phyloP scores from a whole-genome alignment of 2,329 filamentous ascomycete genomes.

The Sporothrix dimorphospora region DNA sequence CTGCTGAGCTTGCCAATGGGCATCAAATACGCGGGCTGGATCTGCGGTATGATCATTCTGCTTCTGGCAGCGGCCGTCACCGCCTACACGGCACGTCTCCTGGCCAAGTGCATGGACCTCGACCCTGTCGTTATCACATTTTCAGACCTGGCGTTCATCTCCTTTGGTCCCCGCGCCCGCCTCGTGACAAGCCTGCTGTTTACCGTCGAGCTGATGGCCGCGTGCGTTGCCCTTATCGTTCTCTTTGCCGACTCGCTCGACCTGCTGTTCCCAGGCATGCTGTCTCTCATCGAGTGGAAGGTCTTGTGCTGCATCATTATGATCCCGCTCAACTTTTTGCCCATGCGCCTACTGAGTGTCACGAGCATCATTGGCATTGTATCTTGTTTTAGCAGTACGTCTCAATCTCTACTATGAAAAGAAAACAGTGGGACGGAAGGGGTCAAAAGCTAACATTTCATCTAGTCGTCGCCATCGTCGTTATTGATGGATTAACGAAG shows the following conservation, averaged over 20 bases:
- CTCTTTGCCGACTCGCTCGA: conserved; percentile 91
- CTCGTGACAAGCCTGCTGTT: conserved; percentile 84
- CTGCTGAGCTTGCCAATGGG: conserved; percentile 87
- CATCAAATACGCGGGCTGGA: conserved; percentile 84
- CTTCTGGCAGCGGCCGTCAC: conserved; percentile 75
- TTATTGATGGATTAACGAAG: conserved; percentile 86
- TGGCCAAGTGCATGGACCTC: conserved; percentile 86
- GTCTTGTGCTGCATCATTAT: conserved; percentile 77
- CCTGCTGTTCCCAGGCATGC: conserved; percentile 71
- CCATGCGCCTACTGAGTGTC: conserved; percentile 81
- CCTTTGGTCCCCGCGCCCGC: conserved; percentile 81
- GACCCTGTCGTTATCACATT: conserved; percentile 89
- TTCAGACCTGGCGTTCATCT: conserved; percentile 88
- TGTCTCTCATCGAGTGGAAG: conserved; percentile 77
- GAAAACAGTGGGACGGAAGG: too few species aligned
- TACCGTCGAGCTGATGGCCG: conserved; percentile 81
- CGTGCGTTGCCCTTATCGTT: conserved; percentile 86
- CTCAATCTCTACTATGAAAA: too few species aligned
- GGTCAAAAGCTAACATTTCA: not conserved
- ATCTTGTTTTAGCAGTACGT: conserved; percentile 83
- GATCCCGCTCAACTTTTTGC: conserved; percentile 81
- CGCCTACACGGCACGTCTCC: conserved; percentile 79
- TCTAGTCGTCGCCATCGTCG: conserved; percentile 78
- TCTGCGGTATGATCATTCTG: conserved; percentile 77
- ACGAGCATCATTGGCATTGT: conserved; percentile 93